Evolutionary conservation across 305 asterid genomes (phyloP).

Genomic region (Striga hermonthica): DNA sequence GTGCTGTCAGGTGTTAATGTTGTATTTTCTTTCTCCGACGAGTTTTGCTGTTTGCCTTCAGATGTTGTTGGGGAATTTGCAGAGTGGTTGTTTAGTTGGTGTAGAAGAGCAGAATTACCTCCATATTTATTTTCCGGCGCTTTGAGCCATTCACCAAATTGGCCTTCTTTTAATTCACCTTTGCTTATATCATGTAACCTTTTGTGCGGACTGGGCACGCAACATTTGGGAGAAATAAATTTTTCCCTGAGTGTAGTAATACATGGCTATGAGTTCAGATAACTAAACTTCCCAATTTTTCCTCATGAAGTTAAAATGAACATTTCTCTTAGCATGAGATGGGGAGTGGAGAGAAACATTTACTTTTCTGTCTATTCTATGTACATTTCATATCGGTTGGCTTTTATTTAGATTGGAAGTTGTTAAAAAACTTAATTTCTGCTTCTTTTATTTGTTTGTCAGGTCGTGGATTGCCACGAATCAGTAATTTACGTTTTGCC

Average conservation of each 20-base stretch:
- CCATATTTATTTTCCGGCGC: too few species aligned
- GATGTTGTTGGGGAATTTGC: too few species aligned
- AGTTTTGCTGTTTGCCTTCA: too few species aligned
- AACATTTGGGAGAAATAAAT: conserved; percentile 11
- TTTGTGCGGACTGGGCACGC: conserved; percentile 23
- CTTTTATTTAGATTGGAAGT: conserved; percentile 9
- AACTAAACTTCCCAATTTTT: neutral
- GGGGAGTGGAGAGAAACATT: conserved; percentile 8
- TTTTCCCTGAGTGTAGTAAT: conserved; percentile 6
- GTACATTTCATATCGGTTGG: conserved; percentile 6
- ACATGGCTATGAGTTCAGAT: neutral
- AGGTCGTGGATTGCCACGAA: conserved; percentile 97
- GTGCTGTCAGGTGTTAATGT: too few species aligned
- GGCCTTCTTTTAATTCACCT: too few species aligned
- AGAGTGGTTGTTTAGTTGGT: too few species aligned
- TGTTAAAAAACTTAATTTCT: conserved; percentile 26
- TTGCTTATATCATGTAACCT: neutral
- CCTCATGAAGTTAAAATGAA: neutral
- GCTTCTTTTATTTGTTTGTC: conserved; percentile 33
- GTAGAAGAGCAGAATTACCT: too few species aligned
- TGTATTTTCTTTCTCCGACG: too few species aligned
- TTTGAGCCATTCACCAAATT: too few species aligned
- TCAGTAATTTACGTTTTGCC: conserved; percentile 92
- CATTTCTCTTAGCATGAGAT: conserved; percentile 19
- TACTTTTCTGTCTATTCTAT: conserved; percentile 8